phyloP scores from a whole-genome alignment of 2,329 filamentous ascomycete genomes.

The Colletotrichum filicis region DNA sequence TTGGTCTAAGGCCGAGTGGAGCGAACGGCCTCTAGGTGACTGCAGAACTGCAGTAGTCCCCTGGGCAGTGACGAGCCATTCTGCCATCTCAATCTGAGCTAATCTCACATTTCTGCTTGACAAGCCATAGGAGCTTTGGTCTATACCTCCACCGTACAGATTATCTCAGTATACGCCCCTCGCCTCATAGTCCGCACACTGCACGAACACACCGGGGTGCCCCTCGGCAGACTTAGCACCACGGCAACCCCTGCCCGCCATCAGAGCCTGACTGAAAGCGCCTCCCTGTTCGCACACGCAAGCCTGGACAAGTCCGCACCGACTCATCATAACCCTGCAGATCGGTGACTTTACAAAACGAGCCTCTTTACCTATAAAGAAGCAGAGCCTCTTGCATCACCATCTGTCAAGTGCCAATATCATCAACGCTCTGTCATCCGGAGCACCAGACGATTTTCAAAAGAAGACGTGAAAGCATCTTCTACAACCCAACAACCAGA shows the following conservation, averaged over 20 bases:
- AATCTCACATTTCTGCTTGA: constrained; percentile 27
- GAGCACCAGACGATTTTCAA: constrained; percentile 14
- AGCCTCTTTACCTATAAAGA: constrained; percentile 28
- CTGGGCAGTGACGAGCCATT: constrained; percentile 19
- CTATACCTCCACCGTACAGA: constrained; percentile 9
- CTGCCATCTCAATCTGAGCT: constrained; percentile 11
- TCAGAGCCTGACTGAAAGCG: constrained; percentile 4
- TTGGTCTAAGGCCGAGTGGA: constrained; percentile 3
- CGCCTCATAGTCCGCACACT: constrained; percentile 2
- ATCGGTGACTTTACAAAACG: constrained; percentile 22
- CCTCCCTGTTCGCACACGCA: constrained; percentile 29
- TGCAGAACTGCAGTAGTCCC: constrained; percentile 24
- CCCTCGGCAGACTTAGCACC: constrained; percentile 10
- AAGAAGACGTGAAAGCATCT: constrained; percentile 1
- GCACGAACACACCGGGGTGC: constrained; percentile 31
- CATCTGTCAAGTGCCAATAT: neutral
- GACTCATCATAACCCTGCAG: constrained; percentile 22
- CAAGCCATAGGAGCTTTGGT: constrained; percentile 23
- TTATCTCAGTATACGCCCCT: neutral
- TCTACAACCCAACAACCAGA: neutral
- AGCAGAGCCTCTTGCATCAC: constrained; percentile 34
- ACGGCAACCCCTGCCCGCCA: constrained; percentile 28
- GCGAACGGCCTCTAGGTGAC: constrained; percentile 1
- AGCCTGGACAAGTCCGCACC: constrained; percentile 23
- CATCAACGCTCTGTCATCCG: constrained; percentile 25